Base-by-base conservation (phyloP, 305 asterid species). In the Plantago coronopus region DNA sequence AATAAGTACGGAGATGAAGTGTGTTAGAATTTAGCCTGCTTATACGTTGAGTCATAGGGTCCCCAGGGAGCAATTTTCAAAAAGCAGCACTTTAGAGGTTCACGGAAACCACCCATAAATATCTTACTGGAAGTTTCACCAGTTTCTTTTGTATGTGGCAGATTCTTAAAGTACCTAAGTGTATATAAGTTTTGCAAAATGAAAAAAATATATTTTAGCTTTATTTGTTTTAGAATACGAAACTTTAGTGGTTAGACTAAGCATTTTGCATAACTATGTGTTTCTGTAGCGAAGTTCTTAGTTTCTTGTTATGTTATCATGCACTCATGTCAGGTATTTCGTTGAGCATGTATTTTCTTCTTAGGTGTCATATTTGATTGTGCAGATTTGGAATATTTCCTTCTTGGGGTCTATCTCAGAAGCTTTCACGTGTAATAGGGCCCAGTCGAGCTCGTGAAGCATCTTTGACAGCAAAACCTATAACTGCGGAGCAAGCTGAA, bases 391-490 rank as follows among this genome's bases (percentile, higher is more conserved):
- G 95, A 49, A 88, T 91, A 81, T 91, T 91, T 76, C 96, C 98
- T 57, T 88, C 98, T 0, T 91, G 96, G 98, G 98, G 98, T 51
- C 74, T 91, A 45, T 91, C 98, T 46, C 98, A 91, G 83, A 91
- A 91, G 84, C 94, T 91, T 62, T 74, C 93, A 16, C 95, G 95
- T 22, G 64, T 81, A 67, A 88, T 88, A 53, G 98, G 98, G 23
- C 93, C 86, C 13, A 73, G 69, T 65, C 78, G 95, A 70, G 95
- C 98, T 43, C 95, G 95, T 37, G 95, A 91, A 75, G 93, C 62
- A 34, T 88, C 96, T 46, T 65, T 88, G 60, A 45, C 88, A 2
- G 89, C 98, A 34, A 64, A 49, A 2, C 95, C 96, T 21, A 59
- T 91, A 58, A 83, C 78, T 21, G 95, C 95, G 3, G 95, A 88